These are phyloP conservation scores for Kalmusia sp. DNA, from an alignment of 2,329 filamentous ascomycete species.

Conservation along the genomic window DNA sequence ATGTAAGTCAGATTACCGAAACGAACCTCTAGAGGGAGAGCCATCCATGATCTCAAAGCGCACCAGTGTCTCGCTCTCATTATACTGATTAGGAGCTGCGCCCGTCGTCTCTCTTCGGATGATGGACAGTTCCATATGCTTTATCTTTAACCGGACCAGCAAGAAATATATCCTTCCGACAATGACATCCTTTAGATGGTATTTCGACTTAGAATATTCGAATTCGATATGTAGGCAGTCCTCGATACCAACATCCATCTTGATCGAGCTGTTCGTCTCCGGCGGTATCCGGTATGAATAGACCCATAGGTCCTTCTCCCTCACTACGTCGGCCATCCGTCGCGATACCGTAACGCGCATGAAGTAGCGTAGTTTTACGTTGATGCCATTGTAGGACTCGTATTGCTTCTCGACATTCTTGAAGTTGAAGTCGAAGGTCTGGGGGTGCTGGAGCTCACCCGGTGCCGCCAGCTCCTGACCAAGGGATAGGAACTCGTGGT, in stretches of 20 bases:
- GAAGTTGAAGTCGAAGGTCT: constrained; percentile 99
- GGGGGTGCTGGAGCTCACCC: constrained; percentile 96
- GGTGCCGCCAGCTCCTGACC: constrained; percentile 96
- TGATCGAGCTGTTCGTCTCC: constrained; percentile 97
- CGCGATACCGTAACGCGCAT: constrained; percentile 94
- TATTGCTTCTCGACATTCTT: constrained; percentile 99
- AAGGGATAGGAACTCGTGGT: constrained; percentile 97
- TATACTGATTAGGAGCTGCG: constrained; percentile 97
- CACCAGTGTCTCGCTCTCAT: constrained; percentile 97
- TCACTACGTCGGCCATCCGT: constrained; percentile 96
- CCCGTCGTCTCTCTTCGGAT: constrained; percentile 97
- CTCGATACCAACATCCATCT: constrained; percentile 99
- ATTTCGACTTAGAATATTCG: constrained; percentile 99
- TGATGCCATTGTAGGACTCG: constrained; percentile 99
- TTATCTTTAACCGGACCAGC: constrained; percentile 96
- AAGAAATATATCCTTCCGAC: constrained; percentile 98
- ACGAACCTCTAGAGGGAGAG: constrained; percentile 87
- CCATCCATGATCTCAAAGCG: constrained; percentile 99
- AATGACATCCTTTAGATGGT: constrained; percentile 98
- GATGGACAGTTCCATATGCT: constrained; percentile 99
- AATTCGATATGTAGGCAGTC: constrained; percentile 99
- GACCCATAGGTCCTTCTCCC: constrained; percentile 99
- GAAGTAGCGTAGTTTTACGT: constrained; percentile 98
- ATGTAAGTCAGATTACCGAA: not conserved
- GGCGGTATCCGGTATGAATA: constrained; percentile 98